phyloP scores from a whole-genome alignment of 192 early-diverging fungal species.

The Coemansia sp. region DNA sequence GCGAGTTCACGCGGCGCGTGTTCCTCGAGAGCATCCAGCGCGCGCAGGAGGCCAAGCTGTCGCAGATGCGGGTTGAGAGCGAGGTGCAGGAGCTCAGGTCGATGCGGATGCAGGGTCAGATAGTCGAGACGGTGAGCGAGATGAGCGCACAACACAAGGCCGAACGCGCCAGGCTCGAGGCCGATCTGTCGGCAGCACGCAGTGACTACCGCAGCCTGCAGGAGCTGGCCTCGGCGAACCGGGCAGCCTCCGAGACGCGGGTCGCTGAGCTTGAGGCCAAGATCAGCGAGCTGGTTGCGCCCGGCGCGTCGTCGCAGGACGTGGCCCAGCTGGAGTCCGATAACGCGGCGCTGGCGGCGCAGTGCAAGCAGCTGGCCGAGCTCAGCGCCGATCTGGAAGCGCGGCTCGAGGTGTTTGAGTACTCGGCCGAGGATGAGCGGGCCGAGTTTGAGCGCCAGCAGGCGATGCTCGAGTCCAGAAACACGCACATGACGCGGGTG shows the following conservation, averaged over 20 bases:
- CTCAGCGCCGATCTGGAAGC: constrained; percentile 22
- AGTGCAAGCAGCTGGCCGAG: constrained; percentile 6
- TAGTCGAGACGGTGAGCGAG: constrained; percentile 34
- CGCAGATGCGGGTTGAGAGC: constrained; percentile 2
- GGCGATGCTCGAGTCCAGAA: constrained; percentile 10
- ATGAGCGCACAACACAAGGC: constrained; percentile 35
- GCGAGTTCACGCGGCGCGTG: constrained; percentile 3
- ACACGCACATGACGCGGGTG: constrained; percentile 15
- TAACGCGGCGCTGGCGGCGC: constrained; percentile 9
- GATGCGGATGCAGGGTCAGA: constrained; percentile 38
- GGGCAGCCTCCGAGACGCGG: constrained; percentile 13
- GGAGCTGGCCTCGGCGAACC: constrained; percentile 13
- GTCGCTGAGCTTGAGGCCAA: constrained; percentile 17
- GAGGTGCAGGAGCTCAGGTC: constrained; percentile 25
- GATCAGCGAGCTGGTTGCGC: constrained; percentile 5
- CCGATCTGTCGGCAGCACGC: constrained; percentile 7
- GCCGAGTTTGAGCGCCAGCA: constrained; percentile 18
- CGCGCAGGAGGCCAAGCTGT: constrained; percentile 7
- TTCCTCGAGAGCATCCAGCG: constrained; percentile 27
- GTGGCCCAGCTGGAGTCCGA: constrained; percentile 6
- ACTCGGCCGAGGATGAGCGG: constrained; percentile 23
- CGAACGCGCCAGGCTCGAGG: constrained; percentile 15
- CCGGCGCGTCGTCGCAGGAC: not conserved
- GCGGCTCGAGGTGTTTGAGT: constrained; percentile 20
- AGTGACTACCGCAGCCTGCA: constrained; percentile 26